Percentiles rank a stretch among this genome's conserved stretches.
Conservation (phyloP, 371 early-diverging fungal species). For the Actinomortierella wolfii region DNA sequence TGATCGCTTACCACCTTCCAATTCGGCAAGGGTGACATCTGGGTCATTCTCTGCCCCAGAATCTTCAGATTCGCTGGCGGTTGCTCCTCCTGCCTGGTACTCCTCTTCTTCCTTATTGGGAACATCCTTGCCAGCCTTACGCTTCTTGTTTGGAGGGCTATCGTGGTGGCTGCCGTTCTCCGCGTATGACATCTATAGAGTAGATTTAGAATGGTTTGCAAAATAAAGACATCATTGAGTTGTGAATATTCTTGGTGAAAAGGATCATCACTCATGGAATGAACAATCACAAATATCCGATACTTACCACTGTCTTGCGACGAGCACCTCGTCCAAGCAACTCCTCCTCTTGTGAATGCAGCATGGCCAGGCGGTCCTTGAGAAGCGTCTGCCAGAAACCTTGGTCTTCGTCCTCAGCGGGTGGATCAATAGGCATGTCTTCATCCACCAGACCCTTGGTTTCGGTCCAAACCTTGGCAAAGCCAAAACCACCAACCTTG, state of each 20-base stretch:
- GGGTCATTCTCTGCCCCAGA: constrained; percentile 28
- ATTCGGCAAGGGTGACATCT: constrained; percentile 16
- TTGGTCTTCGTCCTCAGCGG: constrained; percentile 31
- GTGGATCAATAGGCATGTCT: constrained; percentile 42
- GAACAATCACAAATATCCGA: too few species aligned
- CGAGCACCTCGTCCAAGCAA: constrained; percentile 39
- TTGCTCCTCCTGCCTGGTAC: constrained; percentile 23
- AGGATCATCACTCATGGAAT: too few species aligned
- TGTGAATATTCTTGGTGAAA: too few species aligned
- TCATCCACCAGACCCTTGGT: constrained; percentile 43
- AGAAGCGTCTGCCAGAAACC: constrained; percentile 42
- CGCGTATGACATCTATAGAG: constrained; percentile 40
- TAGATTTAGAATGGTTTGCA: too few species aligned
- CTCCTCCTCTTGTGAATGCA: constrained; percentile 37
- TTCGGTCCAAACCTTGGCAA: constrained; percentile 47
- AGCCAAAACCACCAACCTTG: constrained; percentile 45
- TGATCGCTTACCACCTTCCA: constrained; percentile 19
- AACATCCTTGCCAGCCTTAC: constrained; percentile 37
- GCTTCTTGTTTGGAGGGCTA: constrained; percentile 31
- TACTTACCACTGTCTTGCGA: constrained; percentile 24
- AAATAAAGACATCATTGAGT: too few species aligned
- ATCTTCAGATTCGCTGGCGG: constrained; percentile 25
- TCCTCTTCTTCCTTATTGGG: constrained; percentile 23
- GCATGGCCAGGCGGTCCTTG: constrained; percentile 36
- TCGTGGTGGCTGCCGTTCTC: constrained; percentile 41